These are phyloP conservation scores for Fistulina hepatica DNA, from an alignment of 1,284 basidiomycete genomes.

Conservation along the genomic window DNA sequence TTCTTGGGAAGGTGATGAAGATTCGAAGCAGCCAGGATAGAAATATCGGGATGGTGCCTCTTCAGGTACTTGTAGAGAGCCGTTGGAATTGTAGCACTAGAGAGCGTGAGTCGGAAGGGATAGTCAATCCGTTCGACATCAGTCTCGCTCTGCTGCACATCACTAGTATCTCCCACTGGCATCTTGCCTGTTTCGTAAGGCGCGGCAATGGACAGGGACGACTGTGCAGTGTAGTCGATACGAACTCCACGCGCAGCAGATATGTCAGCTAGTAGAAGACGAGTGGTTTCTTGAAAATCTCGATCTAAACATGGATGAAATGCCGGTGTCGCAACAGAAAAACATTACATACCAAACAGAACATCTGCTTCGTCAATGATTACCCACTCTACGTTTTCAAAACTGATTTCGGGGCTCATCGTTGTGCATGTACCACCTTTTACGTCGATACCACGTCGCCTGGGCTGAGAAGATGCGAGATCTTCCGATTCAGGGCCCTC, in stretches of 20 bases:
- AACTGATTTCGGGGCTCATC: constrained; percentile 42
- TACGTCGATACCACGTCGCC: too few species aligned
- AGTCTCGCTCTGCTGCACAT: neutral
- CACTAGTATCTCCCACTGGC: constrained; percentile 6
- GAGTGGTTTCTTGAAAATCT: constrained; percentile 68
- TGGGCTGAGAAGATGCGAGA: too few species aligned
- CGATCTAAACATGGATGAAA: constrained; percentile 37
- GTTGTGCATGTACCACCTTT: neutral
- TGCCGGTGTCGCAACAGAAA: constrained; percentile 3
- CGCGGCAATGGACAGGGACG: too few species aligned
- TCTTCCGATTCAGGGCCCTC: too few species aligned
- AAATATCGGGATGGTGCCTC: constrained; percentile 45
- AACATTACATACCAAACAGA: constrained; percentile 53
- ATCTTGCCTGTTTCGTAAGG: constrained; percentile 7
- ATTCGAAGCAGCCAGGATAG: constrained; percentile 65
- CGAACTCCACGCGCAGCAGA: constrained; percentile 42
- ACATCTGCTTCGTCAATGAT: constrained; percentile 85
- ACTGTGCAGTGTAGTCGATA: constrained; percentile 9
- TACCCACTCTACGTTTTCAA: constrained; percentile 71
- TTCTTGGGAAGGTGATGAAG: constrained; percentile 67
- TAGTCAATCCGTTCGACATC: constrained; percentile 36
- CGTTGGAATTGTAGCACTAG: constrained; percentile 81
- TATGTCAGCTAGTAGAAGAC: constrained; percentile 57
- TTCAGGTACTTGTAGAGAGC: constrained; percentile 60
- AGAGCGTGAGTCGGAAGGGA: constrained; percentile 70